Conservation (phyloP, 805 yeast genomes). For the Cyberlindnera mrakii region DNA sequence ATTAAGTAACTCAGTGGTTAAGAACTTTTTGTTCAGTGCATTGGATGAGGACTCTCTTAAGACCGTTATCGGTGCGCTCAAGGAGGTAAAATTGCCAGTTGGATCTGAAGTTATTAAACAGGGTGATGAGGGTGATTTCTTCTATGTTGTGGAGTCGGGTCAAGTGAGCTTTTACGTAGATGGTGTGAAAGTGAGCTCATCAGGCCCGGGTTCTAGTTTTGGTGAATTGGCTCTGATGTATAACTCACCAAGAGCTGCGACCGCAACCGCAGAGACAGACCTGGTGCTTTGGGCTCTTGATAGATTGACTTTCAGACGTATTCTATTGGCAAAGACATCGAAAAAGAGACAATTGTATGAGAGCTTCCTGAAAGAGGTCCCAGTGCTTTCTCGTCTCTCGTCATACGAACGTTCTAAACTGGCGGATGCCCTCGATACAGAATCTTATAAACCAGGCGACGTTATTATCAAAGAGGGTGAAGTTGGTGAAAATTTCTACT, state of each 20-base stretch:
- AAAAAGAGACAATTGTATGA: constrained; percentile 89
- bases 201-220: constrained; percentile 86
- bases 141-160: constrained; percentile 83
- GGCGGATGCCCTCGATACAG: constrained; percentile 90
- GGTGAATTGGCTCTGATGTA: constrained; percentile 98
- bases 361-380: constrained; percentile 79
- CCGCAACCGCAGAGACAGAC: constrained; percentile 70
- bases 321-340: constrained; percentile 83
- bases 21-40: constrained; percentile 79
- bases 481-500: constrained; percentile 65
- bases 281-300: constrained; percentile 88
- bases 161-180: constrained; percentile 75
- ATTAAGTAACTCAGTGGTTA: constrained; percentile 63
- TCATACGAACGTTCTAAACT: constrained; percentile 81
- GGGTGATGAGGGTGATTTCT: constrained; percentile 93
- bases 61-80: constrained; percentile 78
- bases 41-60: constrained; percentile 72
- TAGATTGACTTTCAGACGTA: constrained; percentile 86
- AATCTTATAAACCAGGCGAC: constrained; percentile 62
- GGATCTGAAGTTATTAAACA: constrained; percentile 72
- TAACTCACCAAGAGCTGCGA: constrained; percentile 96
- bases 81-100: constrained; percentile 56
- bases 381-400: constrained; percentile 66
- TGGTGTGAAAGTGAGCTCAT: constrained; percentile 55
- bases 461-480: constrained; percentile 84